phyloP scores from a whole-genome alignment of 495 filamentous ascomycete species.

The Penicillium arizonense region DNA sequence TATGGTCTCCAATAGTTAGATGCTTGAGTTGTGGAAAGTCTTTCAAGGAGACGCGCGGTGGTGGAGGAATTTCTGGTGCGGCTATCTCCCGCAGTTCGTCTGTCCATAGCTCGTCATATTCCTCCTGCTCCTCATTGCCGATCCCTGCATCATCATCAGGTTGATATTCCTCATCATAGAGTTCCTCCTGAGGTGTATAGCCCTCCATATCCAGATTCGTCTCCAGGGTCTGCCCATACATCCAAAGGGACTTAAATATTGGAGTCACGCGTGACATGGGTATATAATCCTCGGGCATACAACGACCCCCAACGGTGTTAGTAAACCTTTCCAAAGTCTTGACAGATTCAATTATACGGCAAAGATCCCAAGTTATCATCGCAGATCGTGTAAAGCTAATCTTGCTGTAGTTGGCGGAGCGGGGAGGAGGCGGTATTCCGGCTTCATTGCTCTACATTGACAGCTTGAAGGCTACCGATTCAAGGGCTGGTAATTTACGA shows the following conservation, averaged over 20 bases:
- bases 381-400: background rate
- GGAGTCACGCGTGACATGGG: background rate
- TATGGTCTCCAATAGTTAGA: no score
- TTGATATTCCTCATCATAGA: background rate
- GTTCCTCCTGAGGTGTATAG: background rate
- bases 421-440: background rate
- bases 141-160: background rate
- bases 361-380: background rate
- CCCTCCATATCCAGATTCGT: background rate
- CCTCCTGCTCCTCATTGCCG: background rate
- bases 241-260: background rate
- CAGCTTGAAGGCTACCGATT: conserved; percentile 2
- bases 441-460: background rate
- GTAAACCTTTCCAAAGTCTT: background rate
- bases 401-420: conserved; percentile 4
- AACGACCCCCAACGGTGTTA: background rate
- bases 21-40: no score
- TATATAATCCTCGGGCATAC: background rate
- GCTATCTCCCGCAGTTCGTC: background rate
- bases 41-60: no score
- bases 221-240: background rate
- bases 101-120: background rate
- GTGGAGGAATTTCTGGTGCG: no score
- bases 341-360: background rate
- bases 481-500: background rate